phyloP scores from a whole-genome alignment of 164 flowering plant species.

The Vitis riparia region DNA sequence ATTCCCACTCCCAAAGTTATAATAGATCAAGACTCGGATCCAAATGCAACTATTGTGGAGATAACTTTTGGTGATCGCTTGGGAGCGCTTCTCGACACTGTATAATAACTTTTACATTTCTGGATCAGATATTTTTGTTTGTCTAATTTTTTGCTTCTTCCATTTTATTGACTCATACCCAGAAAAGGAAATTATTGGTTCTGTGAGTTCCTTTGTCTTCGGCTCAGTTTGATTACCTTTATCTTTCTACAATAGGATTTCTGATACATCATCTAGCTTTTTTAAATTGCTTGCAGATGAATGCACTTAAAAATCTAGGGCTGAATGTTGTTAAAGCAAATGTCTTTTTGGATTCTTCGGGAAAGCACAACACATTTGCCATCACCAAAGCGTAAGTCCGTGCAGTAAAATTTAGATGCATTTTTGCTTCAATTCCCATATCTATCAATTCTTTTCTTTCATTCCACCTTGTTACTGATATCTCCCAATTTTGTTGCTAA shows the following conservation, averaged over 20 bases:
- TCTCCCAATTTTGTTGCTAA: too few relatives aligned
- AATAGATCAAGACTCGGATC: slow-evolving; percentile 92
- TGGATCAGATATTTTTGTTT: background rate
- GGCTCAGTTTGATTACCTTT: background rate
- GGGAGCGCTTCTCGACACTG: slow-evolving; percentile 95
- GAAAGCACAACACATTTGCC: slow-evolving; percentile 92
- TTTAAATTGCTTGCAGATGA: slow-evolving; percentile 65
- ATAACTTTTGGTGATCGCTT: slow-evolving; percentile 96
- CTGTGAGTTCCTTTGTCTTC: background rate
- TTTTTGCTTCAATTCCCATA: background rate
- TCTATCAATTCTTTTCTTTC: background rate
- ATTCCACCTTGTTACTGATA: background rate
- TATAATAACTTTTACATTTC: slow-evolving; percentile 24
- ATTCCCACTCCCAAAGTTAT: slow-evolving; percentile 86
- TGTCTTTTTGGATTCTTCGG: slow-evolving; percentile 92
- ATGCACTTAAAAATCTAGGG: slow-evolving; percentile 84
- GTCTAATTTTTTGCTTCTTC: background rate
- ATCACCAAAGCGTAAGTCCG: slow-evolving; percentile 86
- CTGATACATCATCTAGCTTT: background rate
- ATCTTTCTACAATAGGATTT: background rate
- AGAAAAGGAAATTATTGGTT: too few relatives aligned
- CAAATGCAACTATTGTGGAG: slow-evolving; percentile 89
- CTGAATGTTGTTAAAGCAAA: slow-evolving; percentile 94
- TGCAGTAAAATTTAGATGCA: background rate
- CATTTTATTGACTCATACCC: too few relatives aligned